Conservation (phyloP, 1,284 basidiomycete species). For the Volvariella volvacea region DNA sequence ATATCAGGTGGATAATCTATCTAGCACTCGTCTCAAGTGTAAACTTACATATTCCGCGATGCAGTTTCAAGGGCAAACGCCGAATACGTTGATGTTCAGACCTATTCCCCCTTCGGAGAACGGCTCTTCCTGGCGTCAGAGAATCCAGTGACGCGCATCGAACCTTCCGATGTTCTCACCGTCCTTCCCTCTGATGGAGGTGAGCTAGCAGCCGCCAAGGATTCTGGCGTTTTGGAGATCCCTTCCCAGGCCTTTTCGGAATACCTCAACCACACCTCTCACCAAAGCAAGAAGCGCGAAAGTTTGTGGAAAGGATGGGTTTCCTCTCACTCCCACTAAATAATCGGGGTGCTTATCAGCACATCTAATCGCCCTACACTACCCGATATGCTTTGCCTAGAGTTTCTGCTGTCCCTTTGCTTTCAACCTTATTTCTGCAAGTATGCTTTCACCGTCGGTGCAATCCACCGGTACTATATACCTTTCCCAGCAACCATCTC, state of each 20-base stretch:
- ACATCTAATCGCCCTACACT: no score
- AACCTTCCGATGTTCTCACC: slow-evolving; percentile 45
- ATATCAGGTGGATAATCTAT: slow-evolving; percentile 47
- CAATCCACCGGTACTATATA: no score
- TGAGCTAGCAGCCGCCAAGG: slow-evolving; percentile 26
- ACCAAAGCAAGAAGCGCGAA: slow-evolving; percentile 43
- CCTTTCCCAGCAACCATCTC: no score
- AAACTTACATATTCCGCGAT: no score
- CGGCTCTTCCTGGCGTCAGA: slow-evolving; percentile 52
- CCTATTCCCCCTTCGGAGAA: slow-evolving; percentile 53
- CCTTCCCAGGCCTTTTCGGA: slow-evolving; percentile 47
- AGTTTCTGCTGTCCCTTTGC: no score
- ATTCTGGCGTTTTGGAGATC: slow-evolving; percentile 54
- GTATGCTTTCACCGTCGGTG: no score
- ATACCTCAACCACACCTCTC: slow-evolving; percentile 43
- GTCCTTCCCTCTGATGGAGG: slow-evolving; percentile 37
- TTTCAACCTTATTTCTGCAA: no score
- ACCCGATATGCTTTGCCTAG: no score
- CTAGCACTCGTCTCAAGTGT: slow-evolving; percentile 1
- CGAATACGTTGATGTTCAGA: slow-evolving; percentile 54
- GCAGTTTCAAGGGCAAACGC: slow-evolving; percentile 50
- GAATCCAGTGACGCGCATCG: slow-evolving; percentile 53
- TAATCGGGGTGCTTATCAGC: no score
- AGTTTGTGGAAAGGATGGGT: slow-evolving; percentile 44
- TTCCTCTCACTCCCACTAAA: slow-evolving; percentile 27